Evolutionary conservation across 2,329 filamentous ascomycete species (phyloP).

Genomic region (Emmonsiellopsis sp.): DNA sequence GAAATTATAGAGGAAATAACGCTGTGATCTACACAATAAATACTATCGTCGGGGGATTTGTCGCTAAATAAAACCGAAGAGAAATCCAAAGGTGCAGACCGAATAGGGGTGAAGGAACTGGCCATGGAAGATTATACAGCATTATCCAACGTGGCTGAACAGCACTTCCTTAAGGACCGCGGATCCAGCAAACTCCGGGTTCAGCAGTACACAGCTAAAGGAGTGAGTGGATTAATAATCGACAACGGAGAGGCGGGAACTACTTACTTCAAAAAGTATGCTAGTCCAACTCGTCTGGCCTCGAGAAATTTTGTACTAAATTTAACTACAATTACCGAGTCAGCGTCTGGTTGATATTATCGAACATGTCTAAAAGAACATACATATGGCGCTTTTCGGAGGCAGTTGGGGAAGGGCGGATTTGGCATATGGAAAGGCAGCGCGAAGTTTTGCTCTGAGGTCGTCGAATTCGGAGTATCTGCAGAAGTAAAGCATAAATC

Average conservation of each 20-base stretch:
- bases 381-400: constrained; percentile 82
- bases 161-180: constrained; percentile 86
- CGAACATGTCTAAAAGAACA: constrained; percentile 20
- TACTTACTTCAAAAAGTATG: constrained; percentile 86
- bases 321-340: constrained; percentile 33
- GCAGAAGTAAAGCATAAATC: constrained; percentile 11
- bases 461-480: constrained; percentile 92
- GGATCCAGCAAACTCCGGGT: constrained; percentile 89
- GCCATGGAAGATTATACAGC: not conserved
- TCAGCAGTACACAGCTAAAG: constrained; percentile 72
- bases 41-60: too few species aligned
- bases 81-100: not conserved
- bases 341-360: not conserved
- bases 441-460: constrained; percentile 61
- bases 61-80: too few species aligned
- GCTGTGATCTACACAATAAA: too few species aligned
- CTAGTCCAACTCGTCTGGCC: constrained; percentile 67
- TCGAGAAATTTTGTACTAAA: constrained; percentile 82
- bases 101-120: not conserved
- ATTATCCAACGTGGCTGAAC: constrained; percentile 37
- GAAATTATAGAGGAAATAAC: too few species aligned
- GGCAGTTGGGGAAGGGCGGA: constrained; percentile 83
- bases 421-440: constrained; percentile 74
- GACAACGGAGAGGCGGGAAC: not conserved
- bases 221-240: not conserved